Percentiles rank a stretch among this genome's conserved stretches.
phyloP scores from a whole-genome alignment of 495 filamentous ascomycete species.

The Lindgomyces ingoldianus region DNA sequence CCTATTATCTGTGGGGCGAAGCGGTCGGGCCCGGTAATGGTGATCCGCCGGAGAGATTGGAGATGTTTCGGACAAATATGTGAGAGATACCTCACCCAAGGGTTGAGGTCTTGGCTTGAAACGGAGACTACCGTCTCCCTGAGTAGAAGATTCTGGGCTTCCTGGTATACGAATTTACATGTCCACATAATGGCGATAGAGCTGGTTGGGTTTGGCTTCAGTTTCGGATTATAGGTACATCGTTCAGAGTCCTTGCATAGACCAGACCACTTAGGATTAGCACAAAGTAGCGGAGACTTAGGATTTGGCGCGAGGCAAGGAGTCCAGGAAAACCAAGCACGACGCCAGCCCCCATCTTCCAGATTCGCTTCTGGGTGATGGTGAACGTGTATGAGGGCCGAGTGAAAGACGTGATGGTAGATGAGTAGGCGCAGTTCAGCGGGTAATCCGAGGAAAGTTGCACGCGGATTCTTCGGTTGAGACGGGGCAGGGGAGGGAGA shows the following conservation, averaged over 20 bases:
- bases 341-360: neutral
- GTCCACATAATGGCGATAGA: slow-evolving; percentile 4
- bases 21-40: neutral
- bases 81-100: too few species aligned
- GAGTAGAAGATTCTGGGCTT: too few species aligned
- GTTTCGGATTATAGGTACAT: neutral
- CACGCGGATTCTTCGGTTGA: slow-evolving; percentile 6
- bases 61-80: too few species aligned
- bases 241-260: slow-evolving; percentile 14
- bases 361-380: neutral
- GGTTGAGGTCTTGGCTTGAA: too few species aligned
- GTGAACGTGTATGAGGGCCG: slow-evolving; percentile 17
- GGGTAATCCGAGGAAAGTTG: slow-evolving; percentile 6
- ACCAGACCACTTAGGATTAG: slow-evolving; percentile 22
- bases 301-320: slow-evolving; percentile 8
- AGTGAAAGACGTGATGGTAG: slow-evolving; percentile 1
- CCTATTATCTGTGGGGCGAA: too few species aligned
- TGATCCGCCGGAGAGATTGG: slow-evolving; percentile 8
- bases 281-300: slow-evolving; percentile 3
- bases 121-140: too few species aligned
- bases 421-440: slow-evolving; percentile 9
- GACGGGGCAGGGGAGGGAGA: neutral
- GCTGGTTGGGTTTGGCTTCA: neutral
- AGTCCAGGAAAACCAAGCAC: slow-evolving; percentile 10
- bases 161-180: slow-evolving; percentile 10